Evolutionary conservation across 2,329 filamentous ascomycete species (phyloP).

Genomic region (Xylariaceae sp.): DNA sequence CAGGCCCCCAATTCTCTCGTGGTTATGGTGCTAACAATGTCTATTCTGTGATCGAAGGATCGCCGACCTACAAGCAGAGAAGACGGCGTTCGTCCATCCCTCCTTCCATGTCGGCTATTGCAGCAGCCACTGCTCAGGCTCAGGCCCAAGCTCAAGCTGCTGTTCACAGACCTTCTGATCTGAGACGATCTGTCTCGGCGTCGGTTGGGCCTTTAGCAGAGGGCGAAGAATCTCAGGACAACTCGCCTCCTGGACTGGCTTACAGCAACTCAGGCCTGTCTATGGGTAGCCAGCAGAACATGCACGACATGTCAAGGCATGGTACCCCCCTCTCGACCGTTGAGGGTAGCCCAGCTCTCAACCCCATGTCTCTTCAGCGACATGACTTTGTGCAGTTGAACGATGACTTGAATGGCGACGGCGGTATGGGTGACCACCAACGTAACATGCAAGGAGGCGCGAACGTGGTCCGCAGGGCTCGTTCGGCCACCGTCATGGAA

Average conservation of each 20-base stretch:
- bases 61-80: slow-evolving; percentile 97
- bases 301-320: slow-evolving; percentile 80
- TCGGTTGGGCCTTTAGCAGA: slow-evolving; percentile 81
- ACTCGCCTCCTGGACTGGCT: slow-evolving; percentile 73
- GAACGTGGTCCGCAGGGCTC: slow-evolving; percentile 80
- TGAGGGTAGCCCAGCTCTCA: slow-evolving; percentile 75
- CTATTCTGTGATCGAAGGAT: slow-evolving; percentile 95
- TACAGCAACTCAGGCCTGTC: slow-evolving; percentile 67
- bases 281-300: slow-evolving; percentile 61
- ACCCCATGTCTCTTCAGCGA: slow-evolving; percentile 63
- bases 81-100: slow-evolving; percentile 90
- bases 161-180: slow-evolving; percentile 78
- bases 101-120: slow-evolving; percentile 65
- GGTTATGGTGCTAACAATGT: slow-evolving; percentile 72
- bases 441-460: slow-evolving; percentile 66
- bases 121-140: slow-evolving; percentile 56
- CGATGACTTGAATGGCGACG: slow-evolving; percentile 57
- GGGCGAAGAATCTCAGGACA: slow-evolving; percentile 71
- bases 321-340: slow-evolving; percentile 84
- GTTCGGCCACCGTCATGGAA: slow-evolving; percentile 95
- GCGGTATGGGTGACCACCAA: slow-evolving; percentile 55
- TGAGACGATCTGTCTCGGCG: slow-evolving; percentile 83
- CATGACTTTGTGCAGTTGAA: slow-evolving; percentile 65
- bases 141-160: slow-evolving; percentile 44
- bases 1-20: slow-evolving; percentile 73